Percentiles rank a stretch among this genome's conserved stretches.
Evolutionary conservation across 768 basidiomycete genomes (phyloP).

Genomic region (Austroboletus festivus): DNA sequence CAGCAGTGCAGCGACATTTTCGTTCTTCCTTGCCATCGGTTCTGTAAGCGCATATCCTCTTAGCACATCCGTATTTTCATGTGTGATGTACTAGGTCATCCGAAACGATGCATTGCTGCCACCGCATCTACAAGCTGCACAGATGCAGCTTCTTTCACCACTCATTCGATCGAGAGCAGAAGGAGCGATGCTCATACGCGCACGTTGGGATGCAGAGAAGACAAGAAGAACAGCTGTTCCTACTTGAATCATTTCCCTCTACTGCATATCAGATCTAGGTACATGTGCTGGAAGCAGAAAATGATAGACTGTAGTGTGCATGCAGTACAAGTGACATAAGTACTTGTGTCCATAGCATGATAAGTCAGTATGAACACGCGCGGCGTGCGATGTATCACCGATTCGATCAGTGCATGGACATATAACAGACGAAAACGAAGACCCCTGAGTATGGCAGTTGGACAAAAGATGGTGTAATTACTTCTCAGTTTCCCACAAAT

Average conservation of each 20-base stretch:
- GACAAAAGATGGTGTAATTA: not conserved
- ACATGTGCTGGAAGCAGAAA: constrained; percentile 10
- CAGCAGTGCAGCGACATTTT: constrained; percentile 94
- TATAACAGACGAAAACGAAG: constrained; percentile 2
- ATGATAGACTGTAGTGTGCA: constrained; percentile 15
- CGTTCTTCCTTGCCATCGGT: constrained; percentile 94
- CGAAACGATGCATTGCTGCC: constrained; percentile 70
- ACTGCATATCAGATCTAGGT: constrained; percentile 12
- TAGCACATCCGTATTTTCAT: not conserved
- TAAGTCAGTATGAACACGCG: constrained; percentile 20
- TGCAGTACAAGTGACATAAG: constrained; percentile 12
- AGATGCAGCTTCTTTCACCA: constrained; percentile 54
- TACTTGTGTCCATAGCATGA: constrained; percentile 16
- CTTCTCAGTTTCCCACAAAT: not conserved
- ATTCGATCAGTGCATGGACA: constrained; percentile 22
- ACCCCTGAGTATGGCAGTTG: not conserved
- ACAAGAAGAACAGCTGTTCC: constrained; percentile 21
- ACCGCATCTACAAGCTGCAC: constrained; percentile 61
- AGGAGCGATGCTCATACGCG: constrained; percentile 66
- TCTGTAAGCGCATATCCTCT: constrained; percentile 52
- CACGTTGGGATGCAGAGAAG: constrained; percentile 72
- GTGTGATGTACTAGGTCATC: constrained; percentile 61
- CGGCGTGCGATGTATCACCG: constrained; percentile 20
- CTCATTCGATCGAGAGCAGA: constrained; percentile 62
- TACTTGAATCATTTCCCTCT: constrained; percentile 13